Evolutionary conservation across 495 filamentous ascomycete species (phyloP).

Genomic region (Venustampulla echinocandica): DNA sequence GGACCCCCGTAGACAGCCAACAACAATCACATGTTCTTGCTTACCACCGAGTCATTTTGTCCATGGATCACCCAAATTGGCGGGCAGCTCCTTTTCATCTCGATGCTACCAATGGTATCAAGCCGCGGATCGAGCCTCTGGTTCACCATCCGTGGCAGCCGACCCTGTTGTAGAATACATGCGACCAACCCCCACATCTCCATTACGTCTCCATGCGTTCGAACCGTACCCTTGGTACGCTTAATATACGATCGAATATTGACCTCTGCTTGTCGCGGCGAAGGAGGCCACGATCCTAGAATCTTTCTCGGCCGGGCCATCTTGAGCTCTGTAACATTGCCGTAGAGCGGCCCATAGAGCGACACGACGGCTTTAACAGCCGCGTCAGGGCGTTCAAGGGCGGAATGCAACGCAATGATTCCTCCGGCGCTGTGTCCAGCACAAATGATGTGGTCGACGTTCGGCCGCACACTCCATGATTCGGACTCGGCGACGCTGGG

Average conservation of each 20-base stretch:
- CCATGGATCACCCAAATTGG: conserved; percentile 6
- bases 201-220: neutral
- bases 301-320: neutral
- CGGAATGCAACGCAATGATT: conserved; percentile 27
- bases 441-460: neutral
- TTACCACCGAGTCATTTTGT: conserved; percentile 5
- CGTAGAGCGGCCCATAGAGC: neutral
- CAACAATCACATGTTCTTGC: neutral
- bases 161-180: conserved; percentile 6
- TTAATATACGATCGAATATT: conserved; percentile 1
- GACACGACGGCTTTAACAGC: conserved; percentile 6
- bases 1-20: neutral
- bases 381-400: neutral
- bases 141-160: conserved; percentile 2
- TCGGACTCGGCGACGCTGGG: neutral
- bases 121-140: neutral
- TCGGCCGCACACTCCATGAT: neutral
- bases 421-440: conserved; percentile 17
- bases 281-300: neutral
- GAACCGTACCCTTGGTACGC: neutral
- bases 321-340: neutral
- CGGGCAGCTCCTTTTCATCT: neutral
- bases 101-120: neutral
- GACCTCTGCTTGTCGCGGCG: conserved; percentile 6
- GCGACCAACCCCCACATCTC: conserved; percentile 10